Percentiles rank a stretch among this genome's conserved stretches.
These are phyloP conservation scores for Beauveria australis DNA, from an alignment of 2,329 filamentous ascomycete genomes.

Conservation along the genomic window DNA sequence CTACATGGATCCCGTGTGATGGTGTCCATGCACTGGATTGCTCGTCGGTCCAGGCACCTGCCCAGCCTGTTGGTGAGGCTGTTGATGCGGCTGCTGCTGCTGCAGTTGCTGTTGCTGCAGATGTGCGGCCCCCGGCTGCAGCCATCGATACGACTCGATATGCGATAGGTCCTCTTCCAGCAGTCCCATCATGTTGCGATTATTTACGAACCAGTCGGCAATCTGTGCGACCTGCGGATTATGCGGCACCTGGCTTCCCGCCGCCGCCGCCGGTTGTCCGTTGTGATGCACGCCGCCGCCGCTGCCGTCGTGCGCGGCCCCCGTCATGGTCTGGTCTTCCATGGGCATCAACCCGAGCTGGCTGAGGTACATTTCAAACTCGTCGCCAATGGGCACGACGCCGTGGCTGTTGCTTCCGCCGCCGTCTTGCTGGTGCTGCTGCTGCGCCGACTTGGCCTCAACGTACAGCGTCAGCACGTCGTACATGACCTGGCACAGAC, in stretches of 20 bases:
- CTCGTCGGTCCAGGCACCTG: neutral
- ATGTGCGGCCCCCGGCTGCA: slow-evolving; percentile 16
- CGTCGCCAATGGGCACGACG: slow-evolving; percentile 43
- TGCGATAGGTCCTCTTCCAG: slow-evolving; percentile 52
- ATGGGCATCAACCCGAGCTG: slow-evolving; percentile 52
- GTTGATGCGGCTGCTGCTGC: neutral
- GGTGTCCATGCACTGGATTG: neutral
- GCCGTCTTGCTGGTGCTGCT: slow-evolving; percentile 29
- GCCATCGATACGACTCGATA: slow-evolving; percentile 31
- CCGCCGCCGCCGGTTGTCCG: slow-evolving; percentile 4
- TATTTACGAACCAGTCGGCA: slow-evolving; percentile 59
- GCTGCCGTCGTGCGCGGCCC: slow-evolving; percentile 13
- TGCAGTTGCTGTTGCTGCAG: neutral
- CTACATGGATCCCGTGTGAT: slow-evolving; percentile 8
- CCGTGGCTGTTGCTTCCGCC: neutral
- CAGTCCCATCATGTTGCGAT: slow-evolving; percentile 55
- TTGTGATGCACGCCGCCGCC: slow-evolving; percentile 13
- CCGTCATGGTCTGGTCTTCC: slow-evolving; percentile 23
- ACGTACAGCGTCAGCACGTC: slow-evolving; percentile 55
- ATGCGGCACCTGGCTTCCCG: slow-evolving; percentile 13
- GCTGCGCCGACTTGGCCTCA: slow-evolving; percentile 46
- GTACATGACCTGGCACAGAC: slow-evolving; percentile 53
- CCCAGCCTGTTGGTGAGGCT: neutral
- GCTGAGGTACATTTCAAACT: slow-evolving; percentile 57
- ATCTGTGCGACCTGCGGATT: slow-evolving; percentile 36